Percentiles rank a stretch among this genome's conserved stretches.
Conservation (phyloP, 768 basidiomycete species). For the Collybia nuda region DNA sequence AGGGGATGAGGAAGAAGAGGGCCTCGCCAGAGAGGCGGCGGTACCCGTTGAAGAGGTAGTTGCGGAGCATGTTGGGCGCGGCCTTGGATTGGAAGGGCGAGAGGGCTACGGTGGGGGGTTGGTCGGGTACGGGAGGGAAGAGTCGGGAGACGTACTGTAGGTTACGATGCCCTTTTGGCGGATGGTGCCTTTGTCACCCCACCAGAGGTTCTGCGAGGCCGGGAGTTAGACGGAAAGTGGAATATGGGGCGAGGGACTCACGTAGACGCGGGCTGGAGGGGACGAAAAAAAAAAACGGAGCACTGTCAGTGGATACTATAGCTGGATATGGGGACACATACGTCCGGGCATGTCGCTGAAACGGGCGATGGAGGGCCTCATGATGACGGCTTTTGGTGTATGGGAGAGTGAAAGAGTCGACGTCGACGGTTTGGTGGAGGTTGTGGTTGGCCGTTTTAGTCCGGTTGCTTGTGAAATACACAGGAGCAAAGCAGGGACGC, state of each 20-base stretch:
- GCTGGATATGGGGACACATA: slow-evolving; percentile 38
- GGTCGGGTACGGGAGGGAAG: neutral
- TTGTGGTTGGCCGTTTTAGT: slow-evolving; percentile 17
- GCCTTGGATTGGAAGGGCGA: slow-evolving; percentile 84
- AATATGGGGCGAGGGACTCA: slow-evolving; percentile 40
- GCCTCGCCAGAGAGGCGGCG: slow-evolving; percentile 70
- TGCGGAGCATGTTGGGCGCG: slow-evolving; percentile 65
- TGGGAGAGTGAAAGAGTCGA: slow-evolving; percentile 10
- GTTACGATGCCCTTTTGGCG: slow-evolving; percentile 72
- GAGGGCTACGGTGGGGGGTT: slow-evolving; percentile 48
- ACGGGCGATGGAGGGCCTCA: slow-evolving; percentile 64
- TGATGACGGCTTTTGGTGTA: slow-evolving; percentile 30
- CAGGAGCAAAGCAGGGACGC: slow-evolving; percentile 16
- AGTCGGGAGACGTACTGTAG: slow-evolving; percentile 65
- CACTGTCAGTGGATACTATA: neutral
- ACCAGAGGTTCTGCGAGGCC: slow-evolving; percentile 74
- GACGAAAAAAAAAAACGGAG: slow-evolving; percentile 5
- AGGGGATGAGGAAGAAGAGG: slow-evolving; percentile 78
- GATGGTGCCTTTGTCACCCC: slow-evolving; percentile 73
- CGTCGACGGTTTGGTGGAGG: neutral
- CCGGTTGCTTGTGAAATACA: slow-evolving; percentile 18
- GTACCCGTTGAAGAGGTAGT: slow-evolving; percentile 88
- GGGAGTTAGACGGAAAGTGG: neutral
- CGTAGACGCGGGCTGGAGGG: slow-evolving; percentile 72
- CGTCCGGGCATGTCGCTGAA: slow-evolving; percentile 82